Percentiles rank a stretch among this genome's conserved stretches.
phyloP scores from a whole-genome alignment of 2,329 filamentous ascomycete genomes.

The Pseudogymnoascus sp. region DNA sequence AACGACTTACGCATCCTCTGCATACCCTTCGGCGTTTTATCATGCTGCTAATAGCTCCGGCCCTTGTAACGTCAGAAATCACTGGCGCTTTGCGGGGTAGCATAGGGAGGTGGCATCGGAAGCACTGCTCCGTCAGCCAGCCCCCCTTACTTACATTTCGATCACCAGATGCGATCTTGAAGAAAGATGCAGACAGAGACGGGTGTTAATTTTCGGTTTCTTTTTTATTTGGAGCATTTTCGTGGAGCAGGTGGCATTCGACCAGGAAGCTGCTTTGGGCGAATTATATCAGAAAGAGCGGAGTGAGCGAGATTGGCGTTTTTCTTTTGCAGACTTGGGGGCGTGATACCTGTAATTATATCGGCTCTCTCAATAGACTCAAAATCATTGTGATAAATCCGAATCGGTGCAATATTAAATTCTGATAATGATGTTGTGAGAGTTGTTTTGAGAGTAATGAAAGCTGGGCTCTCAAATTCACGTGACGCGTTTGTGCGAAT shows the following conservation, averaged over 20 bases:
- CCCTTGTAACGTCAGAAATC: conserved; percentile 1
- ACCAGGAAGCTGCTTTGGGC: neutral
- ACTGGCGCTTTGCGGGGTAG: neutral
- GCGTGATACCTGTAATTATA: conserved; percentile 9
- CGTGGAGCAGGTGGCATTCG: conserved; percentile 1
- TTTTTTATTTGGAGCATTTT: conserved; percentile 4
- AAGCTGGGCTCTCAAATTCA: neutral
- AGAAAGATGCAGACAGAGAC: neutral
- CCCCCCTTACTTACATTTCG: neutral
- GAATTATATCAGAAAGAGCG: neutral
- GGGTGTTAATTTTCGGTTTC: neutral
- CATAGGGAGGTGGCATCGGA: neutral
- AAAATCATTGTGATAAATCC: neutral
- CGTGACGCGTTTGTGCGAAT: conserved; percentile 1
- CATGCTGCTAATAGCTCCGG: conserved; percentile 1
- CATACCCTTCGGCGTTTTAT: conserved; percentile 4
- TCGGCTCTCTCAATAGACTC: conserved; percentile 6
- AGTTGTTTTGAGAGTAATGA: neutral
- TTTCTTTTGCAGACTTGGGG: conserved; percentile 5
- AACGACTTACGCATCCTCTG: conserved; percentile 1
- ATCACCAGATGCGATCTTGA: neutral
- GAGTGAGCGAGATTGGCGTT: conserved; percentile 4
- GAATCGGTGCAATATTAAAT: neutral
- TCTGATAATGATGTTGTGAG: neutral
- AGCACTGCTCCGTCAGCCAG: neutral